Base-by-base conservation (phyloP, 2,329 filamentous ascomycete genomes). In the Ophiosphaerella herpotricha region DNA sequence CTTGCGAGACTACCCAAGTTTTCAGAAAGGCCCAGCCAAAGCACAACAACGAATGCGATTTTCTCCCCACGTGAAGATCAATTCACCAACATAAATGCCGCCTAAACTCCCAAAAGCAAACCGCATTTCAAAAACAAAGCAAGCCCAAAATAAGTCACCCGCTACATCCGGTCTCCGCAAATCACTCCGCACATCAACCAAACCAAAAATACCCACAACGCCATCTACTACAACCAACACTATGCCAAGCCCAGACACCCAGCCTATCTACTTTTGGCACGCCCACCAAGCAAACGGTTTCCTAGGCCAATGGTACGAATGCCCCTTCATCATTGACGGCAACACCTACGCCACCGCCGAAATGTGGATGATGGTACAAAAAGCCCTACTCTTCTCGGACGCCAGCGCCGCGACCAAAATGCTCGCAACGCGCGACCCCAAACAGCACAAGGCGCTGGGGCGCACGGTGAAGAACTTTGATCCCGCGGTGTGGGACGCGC, bases 271-370 rank as follows among this genome's bases (percentile, higher is more conserved):
- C 54, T 70, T 70, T 57, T 68, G 61, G 60, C 46, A 48, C 6
- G 63, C 64, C 1, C n/a, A 61, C 33, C 45, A 64, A 31, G 52
- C 32, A n/a, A 43, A 79, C 29, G 83, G 82, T 35, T 85, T 78
- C 70, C 75, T 88, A n/a, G 84, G 80, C 0, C 85, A 88, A 70
- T 88, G 84, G 84, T 85, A 82, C 62, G 61, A 72, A 43, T 77
- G 73, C 14, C 70, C 76, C 2, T 87, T 85, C 49, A 54, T 32
- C 0, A 2, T 54, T 13, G 39, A 61, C 1, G 14, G 72, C 63
- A 46, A 70, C 48, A 42, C 44, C 5, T 78, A 78, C 52, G 54
- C 55, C 4, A 74, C 69, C 1, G 70, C 75, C 12, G 76, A 78
- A 58, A 76, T 77, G 75, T 78, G 74, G 73, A 78, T 78, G 76